Base-by-base conservation (phyloP, 192 early-diverging fungal species). In the Backusella tuberculispora region DNA sequence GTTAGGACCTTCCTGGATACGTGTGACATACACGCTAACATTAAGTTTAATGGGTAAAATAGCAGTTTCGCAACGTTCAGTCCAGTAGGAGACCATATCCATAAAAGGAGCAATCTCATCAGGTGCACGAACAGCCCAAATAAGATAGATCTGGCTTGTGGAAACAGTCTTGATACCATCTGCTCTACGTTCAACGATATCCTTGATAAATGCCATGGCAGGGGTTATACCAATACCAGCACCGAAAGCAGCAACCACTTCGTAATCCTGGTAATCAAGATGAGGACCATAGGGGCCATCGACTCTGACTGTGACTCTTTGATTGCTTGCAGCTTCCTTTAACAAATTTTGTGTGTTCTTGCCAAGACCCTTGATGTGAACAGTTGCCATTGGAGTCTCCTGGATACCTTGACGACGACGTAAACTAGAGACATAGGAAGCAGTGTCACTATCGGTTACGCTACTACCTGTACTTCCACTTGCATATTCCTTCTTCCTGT, bases 171-270 rank as follows among this genome's bases (percentile, higher is more conserved):
- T 44, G 15, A 76, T 26, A 38, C 76, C 79, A 8, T 48, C 38
- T 7, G 77, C 34, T 63, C 77, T 76, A 44, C 79, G 66, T 34
- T 81, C 81, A 3, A 83, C 76, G 21, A 80, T 74, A 21, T 85
- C 76, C 13, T 78, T 69, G 19, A 83, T 72, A 17, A 85, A 56
- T 43, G 81, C 56, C 12, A 85, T 56, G 5, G 77, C 78, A 47
- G 84, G 84, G 1, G 84, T 85, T 34, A 83, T 73, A 69, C 84
- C 84, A 44, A 85, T 81, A 63, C 84, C 84, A 67, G 76, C 71
- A 38, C 74, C 67, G 15, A 81, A 67, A 5, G 69, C 71, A 3
- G 76, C 65, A 9, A 83, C 50, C 7, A 78, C 73, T 19, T 46
- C 38, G 29, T 85, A 71, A 37, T 79, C 76, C 40, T 72, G 74